Evolutionary conservation across 306 rosid genomes (phyloP).

Genomic region (Cercis canadensis): DNA sequence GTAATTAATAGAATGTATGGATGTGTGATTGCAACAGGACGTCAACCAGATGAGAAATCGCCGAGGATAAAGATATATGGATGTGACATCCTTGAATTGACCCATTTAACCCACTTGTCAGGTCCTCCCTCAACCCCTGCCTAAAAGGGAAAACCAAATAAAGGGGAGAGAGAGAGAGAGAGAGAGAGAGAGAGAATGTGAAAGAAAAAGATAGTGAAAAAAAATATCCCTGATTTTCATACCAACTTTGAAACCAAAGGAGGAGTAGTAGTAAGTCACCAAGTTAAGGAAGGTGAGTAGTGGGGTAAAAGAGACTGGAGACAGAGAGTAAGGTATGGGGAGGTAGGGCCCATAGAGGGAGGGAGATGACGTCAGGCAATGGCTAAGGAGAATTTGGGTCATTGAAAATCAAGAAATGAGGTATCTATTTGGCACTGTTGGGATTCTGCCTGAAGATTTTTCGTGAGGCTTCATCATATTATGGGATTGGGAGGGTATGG

Average conservation of each 20-base stretch:
- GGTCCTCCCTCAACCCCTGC: constrained; percentile 40
- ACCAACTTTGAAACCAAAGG: constrained; percentile 58
- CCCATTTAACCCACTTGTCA: constrained; percentile 53
- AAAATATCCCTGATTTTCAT: constrained; percentile 76
- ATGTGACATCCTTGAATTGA: constrained; percentile 73
- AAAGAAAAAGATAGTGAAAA: constrained; percentile 9
- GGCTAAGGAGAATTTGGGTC: constrained; percentile 50
- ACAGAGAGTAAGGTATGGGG: constrained; percentile 40
- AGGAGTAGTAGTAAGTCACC: constrained; percentile 38
- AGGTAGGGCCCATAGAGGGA: constrained; percentile 44
- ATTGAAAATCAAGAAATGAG: constrained; percentile 47
- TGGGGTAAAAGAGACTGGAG: constrained; percentile 53
- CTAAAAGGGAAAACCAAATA: constrained; percentile 41
- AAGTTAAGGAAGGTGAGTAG: constrained; percentile 42
- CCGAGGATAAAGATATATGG: constrained; percentile 69
- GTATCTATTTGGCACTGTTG: constrained; percentile 69
- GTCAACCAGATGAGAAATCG: constrained; percentile 68
- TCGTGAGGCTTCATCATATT: constrained; percentile 52
- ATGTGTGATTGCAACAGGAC: constrained; percentile 63
- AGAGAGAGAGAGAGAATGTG: not conserved
- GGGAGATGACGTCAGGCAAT: constrained; percentile 48
- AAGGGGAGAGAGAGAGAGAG: constrained; percentile 11
- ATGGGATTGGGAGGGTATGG: constrained; percentile 47
- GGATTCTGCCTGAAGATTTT: constrained; percentile 79
- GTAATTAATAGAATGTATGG: constrained; percentile 38